Conservation (phyloP, 108 stramenopile genomes). For the Skeletonema menzelii region DNA sequence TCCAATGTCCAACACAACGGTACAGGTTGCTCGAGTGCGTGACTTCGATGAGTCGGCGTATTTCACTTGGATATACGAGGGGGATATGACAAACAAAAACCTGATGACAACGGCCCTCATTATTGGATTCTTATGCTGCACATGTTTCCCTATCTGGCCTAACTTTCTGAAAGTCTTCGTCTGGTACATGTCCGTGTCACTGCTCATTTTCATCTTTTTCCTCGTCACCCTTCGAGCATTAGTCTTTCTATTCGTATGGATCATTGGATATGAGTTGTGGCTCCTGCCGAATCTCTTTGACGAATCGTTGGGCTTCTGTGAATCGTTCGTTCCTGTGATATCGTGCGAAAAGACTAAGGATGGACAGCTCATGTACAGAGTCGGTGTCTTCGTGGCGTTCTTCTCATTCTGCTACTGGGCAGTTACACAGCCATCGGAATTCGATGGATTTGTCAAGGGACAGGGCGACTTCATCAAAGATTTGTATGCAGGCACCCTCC, state of each 20-base stretch:
- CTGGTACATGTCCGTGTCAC: slow-evolving; percentile 97
- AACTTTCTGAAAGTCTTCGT: slow-evolving; percentile 94
- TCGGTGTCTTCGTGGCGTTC: slow-evolving; percentile 90
- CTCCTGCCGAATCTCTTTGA: slow-evolving; percentile 97
- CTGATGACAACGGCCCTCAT: slow-evolving; percentile 93
- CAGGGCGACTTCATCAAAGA: slow-evolving; percentile 99
- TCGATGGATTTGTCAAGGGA: slow-evolving; percentile 95
- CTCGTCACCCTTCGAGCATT: slow-evolving; percentile 86
- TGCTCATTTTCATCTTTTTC: slow-evolving; percentile 93
- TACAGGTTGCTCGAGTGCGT: slow-evolving; percentile 72
- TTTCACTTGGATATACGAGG: slow-evolving; percentile 98
- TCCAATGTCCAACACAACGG: slow-evolving; percentile 4
- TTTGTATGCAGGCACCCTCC: slow-evolving; percentile 96
- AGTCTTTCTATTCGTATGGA: slow-evolving; percentile 94
- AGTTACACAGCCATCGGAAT: slow-evolving; percentile 98
- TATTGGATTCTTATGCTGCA: slow-evolving; percentile 91
- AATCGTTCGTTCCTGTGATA: slow-evolving; percentile 94
- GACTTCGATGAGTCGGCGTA: slow-evolving; percentile 93
- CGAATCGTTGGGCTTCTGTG: slow-evolving; percentile 91
- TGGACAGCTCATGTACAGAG: slow-evolving; percentile 90
- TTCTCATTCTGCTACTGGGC: slow-evolving; percentile 98
- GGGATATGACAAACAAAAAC: slow-evolving; percentile 92
- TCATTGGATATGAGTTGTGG: slow-evolving; percentile 96
- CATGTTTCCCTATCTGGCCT: slow-evolving; percentile 99
- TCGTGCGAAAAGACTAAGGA: slow-evolving; percentile 84